Conservation (phyloP, 805 yeast genomes). For the Yarrowia sp. region DNA sequence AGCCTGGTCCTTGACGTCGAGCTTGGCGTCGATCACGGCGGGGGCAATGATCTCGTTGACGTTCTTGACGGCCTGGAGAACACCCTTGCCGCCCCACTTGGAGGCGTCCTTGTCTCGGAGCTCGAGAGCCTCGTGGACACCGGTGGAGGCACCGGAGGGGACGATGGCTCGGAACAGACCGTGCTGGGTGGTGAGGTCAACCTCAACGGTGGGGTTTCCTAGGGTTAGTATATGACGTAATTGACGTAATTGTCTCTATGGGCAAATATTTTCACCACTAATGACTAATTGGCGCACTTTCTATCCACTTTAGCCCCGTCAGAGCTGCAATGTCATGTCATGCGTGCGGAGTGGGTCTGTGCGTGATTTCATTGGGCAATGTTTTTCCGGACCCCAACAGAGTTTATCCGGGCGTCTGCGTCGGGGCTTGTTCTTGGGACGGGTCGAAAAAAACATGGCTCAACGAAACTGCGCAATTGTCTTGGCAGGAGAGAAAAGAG, state of each 20-base stretch:
- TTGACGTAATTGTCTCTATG: too few relatives aligned
- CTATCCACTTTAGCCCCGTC: background rate
- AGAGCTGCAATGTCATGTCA: slow-evolving; percentile 23
- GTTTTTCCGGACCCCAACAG: slow-evolving; percentile 38
- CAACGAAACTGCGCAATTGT: too few relatives aligned
- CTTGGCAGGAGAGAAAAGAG: too few relatives aligned
- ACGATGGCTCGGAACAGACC: slow-evolving; percentile 97
- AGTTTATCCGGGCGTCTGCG: slow-evolving; percentile 19
- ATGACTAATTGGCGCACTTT: background rate
- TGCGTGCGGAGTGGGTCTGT: slow-evolving; percentile 12
- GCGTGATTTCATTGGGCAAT: slow-evolving; percentile 31
- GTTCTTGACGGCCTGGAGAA: slow-evolving; percentile 92
- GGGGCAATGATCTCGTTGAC: slow-evolving; percentile 96
- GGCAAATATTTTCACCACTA: background rate
- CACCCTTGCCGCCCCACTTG: slow-evolving; percentile 99
- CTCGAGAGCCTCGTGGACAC: slow-evolving; percentile 98
- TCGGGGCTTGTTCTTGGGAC: background rate
- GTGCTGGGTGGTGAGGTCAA: slow-evolving; percentile 88
- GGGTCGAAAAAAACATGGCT: too few relatives aligned
- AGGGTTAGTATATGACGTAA: background rate
- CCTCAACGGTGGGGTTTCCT: slow-evolving; percentile 98
- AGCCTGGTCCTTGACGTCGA: slow-evolving; percentile 86
- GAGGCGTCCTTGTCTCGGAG: slow-evolving; percentile 97
- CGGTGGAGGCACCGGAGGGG: slow-evolving; percentile 99
- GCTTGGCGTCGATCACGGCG: slow-evolving; percentile 78